These are phyloP conservation scores for Pythium biforme DNA, from an alignment of 352 stramenopile species.

Conservation along the genomic window DNA sequence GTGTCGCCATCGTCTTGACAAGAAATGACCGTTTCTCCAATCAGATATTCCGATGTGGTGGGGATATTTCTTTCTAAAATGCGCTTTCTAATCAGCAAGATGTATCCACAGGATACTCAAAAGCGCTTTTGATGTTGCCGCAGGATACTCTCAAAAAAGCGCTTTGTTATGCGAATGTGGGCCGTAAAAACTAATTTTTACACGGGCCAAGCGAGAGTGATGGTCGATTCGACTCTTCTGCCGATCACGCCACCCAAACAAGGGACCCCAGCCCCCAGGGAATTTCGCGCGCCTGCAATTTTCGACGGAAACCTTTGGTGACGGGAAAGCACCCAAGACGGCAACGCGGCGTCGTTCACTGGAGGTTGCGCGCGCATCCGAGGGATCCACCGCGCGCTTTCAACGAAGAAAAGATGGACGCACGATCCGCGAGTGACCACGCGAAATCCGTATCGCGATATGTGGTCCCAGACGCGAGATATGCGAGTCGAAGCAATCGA, in stretches of 20 bases:
- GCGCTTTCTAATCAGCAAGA: too few species aligned
- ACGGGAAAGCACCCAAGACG: background rate
- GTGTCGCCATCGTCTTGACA: background rate
- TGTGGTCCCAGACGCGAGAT: conserved; percentile 8
- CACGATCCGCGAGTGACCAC: background rate
- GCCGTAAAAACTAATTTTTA: conserved; percentile 18
- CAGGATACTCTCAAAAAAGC: conserved; percentile 18
- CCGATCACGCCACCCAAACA: conserved; percentile 15
- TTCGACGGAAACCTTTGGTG: conserved; percentile 17
- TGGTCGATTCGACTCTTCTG: conserved; percentile 11
- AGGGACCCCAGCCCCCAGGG: background rate
- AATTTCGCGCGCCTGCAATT: conserved; percentile 17
- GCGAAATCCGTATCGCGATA: conserved; percentile 14
- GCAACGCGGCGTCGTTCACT: too few species aligned
- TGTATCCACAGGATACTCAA: background rate
- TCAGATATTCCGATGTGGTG: too few species aligned
- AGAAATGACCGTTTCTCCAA: background rate
- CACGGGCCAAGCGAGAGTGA: conserved; percentile 7
- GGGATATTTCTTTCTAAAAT: too few species aligned
- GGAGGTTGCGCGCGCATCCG: background rate
- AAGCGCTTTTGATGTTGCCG: conserved; percentile 22
- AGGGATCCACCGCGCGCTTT: background rate
- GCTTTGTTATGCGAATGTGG: conserved; percentile 1
- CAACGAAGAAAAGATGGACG: background rate
- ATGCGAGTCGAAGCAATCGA: conserved; percentile 3